Conservation (phyloP, 2,329 filamentous ascomycete genomes). For the Aureobasidium sp. region DNA sequence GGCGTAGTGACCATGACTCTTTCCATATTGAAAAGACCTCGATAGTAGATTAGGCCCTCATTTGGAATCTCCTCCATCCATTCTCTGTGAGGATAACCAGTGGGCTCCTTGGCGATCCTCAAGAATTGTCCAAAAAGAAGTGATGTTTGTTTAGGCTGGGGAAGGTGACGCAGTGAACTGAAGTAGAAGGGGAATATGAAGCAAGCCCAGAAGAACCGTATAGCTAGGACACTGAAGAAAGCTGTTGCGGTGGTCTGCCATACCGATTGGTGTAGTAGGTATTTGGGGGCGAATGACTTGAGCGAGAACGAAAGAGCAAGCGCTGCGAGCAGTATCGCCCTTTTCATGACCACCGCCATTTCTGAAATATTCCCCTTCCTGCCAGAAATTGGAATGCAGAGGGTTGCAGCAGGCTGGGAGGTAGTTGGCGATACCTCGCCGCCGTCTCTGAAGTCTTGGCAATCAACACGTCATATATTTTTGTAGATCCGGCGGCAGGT, state of each 20-base stretch:
- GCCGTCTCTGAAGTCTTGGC: neutral
- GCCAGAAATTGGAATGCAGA: no score
- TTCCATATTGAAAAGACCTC: slow-evolving; percentile 34
- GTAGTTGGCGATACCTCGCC: neutral
- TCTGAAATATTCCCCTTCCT: neutral
- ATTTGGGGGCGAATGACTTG: neutral
- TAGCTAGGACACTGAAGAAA: neutral
- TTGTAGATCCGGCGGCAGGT: neutral
- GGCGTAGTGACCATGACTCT: slow-evolving; percentile 34
- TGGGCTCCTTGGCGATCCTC: slow-evolving; percentile 30
- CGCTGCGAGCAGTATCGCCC: neutral
- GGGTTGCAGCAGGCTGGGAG: no score
- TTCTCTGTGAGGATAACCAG: slow-evolving; percentile 21
- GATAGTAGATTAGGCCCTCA: slow-evolving; percentile 33
- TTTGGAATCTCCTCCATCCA: slow-evolving; percentile 14
- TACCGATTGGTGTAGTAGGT: neutral
- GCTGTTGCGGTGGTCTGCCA: neutral
- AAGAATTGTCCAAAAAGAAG: slow-evolving; percentile 34
- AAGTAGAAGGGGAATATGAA: slow-evolving; percentile 34
- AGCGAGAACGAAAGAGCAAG: neutral
- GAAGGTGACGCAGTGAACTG: slow-evolving; percentile 35
- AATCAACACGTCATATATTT: slow-evolving; percentile 5
- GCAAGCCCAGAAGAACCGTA: neutral
- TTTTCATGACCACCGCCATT: neutral
- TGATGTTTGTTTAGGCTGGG: slow-evolving; percentile 25